Percentiles rank a stretch among this genome's conserved stretches.
Conservation (phyloP, 768 basidiomycete species). For the Amanita brunnescens region DNA sequence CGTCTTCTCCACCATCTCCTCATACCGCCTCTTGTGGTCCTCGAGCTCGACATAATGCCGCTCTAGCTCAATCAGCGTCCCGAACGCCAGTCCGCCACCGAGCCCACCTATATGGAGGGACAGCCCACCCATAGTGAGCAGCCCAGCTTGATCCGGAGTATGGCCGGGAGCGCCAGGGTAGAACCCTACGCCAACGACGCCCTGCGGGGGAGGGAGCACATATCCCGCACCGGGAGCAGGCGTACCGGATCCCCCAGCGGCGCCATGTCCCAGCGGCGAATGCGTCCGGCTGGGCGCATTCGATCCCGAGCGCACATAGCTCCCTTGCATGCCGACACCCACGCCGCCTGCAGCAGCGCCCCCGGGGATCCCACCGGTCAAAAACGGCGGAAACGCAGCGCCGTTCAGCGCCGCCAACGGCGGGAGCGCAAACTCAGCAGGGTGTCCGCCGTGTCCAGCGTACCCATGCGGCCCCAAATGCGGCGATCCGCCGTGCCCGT, state of each 20-base stretch:
- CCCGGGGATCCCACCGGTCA: slow-evolving; percentile 17
- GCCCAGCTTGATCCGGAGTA: slow-evolving; percentile 11
- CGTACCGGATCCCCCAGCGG: slow-evolving; percentile 14
- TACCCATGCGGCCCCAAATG: not conserved
- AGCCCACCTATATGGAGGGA: slow-evolving; percentile 24
- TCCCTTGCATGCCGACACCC: slow-evolving; percentile 35
- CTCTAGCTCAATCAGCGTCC: slow-evolving; percentile 54
- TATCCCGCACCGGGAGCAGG: slow-evolving; percentile 24
- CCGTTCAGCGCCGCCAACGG: slow-evolving; percentile 38
- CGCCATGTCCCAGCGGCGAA: slow-evolving; percentile 52
- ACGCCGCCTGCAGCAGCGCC: not conserved
- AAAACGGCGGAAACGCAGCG: slow-evolving; percentile 14
- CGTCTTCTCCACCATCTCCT: slow-evolving; percentile 71
- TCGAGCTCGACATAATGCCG: slow-evolving; percentile 59
- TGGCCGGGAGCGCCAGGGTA: slow-evolving; percentile 10
- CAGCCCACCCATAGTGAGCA: slow-evolving; percentile 26
- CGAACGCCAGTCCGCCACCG: slow-evolving; percentile 21
- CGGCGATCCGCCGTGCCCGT: slow-evolving; percentile 9
- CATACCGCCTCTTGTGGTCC: slow-evolving; percentile 53
- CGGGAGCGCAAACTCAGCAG: slow-evolving; percentile 53
- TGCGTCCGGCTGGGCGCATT: slow-evolving; percentile 66
- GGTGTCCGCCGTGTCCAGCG: not conserved
- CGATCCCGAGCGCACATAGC: slow-evolving; percentile 58
- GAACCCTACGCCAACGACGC: slow-evolving; percentile 15
- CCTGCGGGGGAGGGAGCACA: slow-evolving; percentile 30